Conservation (phyloP, 202 grass and related monocot species). For the Schoenoplectus tabernaemontani region DNA sequence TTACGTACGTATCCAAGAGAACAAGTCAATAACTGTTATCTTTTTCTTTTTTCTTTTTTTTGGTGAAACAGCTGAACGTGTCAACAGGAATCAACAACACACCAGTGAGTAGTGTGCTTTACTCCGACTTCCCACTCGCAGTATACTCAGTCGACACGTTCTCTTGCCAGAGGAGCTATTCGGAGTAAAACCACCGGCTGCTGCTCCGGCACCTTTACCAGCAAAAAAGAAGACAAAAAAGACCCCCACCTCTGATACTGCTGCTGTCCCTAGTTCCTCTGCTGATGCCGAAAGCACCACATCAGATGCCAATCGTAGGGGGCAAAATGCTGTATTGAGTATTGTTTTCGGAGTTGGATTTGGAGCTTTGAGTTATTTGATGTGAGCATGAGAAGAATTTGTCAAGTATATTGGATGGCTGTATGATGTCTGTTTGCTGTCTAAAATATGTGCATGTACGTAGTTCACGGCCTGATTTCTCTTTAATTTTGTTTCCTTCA, state of each 20-base stretch:
- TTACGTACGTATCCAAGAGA: not conserved
- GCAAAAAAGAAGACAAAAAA: not conserved
- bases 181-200: conserved; percentile 13
- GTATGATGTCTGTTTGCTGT: not conserved
- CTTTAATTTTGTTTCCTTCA: not conserved
- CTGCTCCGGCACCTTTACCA: conserved; percentile 17
- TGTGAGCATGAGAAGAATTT: not conserved
- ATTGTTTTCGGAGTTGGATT: conserved; percentile 19
- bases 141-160: conserved; percentile 57
- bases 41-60: not conserved
- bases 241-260: not conserved
- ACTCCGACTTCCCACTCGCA: conserved; percentile 32
- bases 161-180: conserved; percentile 41
- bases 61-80: conserved; percentile 32
- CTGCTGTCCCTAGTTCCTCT: not conserved
- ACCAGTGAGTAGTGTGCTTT: conserved; percentile 31
- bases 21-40: not conserved
- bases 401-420: not conserved
- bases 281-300: not conserved
- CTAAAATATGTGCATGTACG: not conserved
- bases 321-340: not conserved
- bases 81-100: conserved; percentile 42
- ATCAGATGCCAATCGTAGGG: not conserved
- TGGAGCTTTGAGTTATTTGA: conserved; percentile 14
- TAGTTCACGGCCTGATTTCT: conserved; percentile 13